Evolutionary conservation across 805 yeast genomes (phyloP).

Genomic region (Kodamaea jinghongensis): DNA sequence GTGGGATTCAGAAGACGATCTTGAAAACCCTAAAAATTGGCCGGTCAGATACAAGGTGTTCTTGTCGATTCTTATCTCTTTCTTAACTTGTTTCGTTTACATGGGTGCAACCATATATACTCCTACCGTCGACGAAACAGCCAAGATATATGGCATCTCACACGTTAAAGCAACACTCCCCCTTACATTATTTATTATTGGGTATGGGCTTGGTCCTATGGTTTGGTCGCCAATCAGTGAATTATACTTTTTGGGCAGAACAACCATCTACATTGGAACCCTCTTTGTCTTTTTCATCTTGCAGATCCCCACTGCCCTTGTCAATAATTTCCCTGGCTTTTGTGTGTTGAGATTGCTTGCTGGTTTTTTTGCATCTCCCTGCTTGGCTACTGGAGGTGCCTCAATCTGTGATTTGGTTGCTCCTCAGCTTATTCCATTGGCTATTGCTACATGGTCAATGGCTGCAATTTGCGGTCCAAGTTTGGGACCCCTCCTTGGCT

Average conservation of each 20-base stretch:
- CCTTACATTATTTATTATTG: constrained; percentile 51
- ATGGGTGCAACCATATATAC: constrained; percentile 55
- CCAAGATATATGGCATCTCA: constrained; percentile 43
- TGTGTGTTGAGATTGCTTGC: constrained; percentile 49
- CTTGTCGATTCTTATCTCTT: constrained; percentile 35
- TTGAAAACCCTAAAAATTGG: constrained; percentile 58
- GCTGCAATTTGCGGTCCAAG: constrained; percentile 56
- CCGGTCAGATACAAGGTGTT: constrained; percentile 34
- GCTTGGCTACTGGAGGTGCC: constrained; percentile 49
- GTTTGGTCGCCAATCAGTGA: constrained; percentile 57
- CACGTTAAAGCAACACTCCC: constrained; percentile 47
- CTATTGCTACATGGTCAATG: constrained; percentile 51
- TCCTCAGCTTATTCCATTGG: constrained; percentile 42
- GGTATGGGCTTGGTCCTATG: constrained; percentile 60
- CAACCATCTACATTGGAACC: constrained; percentile 45
- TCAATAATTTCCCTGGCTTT: constrained; percentile 48
- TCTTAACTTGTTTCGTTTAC: constrained; percentile 46
- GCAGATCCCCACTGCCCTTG: constrained; percentile 57
- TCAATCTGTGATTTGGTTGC: constrained; percentile 49
- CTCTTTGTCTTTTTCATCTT: constrained; percentile 47
- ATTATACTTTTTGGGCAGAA: constrained; percentile 50
- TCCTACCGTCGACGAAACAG: constrained; percentile 45
- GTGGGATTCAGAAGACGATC: constrained; percentile 47
- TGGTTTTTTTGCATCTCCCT: constrained; percentile 56
- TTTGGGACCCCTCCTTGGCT: constrained; percentile 55